phyloP scores from a whole-genome alignment of 208 protist species.

The Lotmaria passim region DNA sequence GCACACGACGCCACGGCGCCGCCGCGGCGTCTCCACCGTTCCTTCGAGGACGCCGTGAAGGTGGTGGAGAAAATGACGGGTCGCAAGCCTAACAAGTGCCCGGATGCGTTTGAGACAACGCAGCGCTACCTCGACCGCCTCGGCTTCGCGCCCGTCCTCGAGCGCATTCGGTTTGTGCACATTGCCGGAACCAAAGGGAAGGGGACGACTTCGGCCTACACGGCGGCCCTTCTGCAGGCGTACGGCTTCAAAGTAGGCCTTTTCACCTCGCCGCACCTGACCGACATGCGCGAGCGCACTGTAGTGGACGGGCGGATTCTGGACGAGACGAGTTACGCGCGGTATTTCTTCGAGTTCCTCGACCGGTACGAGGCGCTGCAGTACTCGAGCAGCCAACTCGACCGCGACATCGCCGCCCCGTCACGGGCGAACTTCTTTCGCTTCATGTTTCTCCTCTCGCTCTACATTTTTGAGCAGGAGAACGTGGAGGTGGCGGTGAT shows the following conservation, averaged over 20 bases:
- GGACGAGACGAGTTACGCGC: conserved; percentile 61
- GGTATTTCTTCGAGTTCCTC: conserved; percentile 82
- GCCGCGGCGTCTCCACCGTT: conserved; percentile 35
- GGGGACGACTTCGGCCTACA: conserved; percentile 87
- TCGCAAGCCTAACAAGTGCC: conserved; percentile 41
- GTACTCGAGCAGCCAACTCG: conserved; percentile 61
- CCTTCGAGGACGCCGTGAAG: conserved; percentile 68
- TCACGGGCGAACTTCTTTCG: conserved; percentile 77
- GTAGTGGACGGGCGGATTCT: conserved; percentile 80
- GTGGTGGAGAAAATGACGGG: conserved; percentile 57
- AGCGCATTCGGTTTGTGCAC: conserved; percentile 94
- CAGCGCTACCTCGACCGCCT: conserved; percentile 74
- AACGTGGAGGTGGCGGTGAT: conserved; percentile 92
- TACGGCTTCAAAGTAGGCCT: conserved; percentile 89
- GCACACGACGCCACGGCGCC: not conserved
- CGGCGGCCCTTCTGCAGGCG: conserved; percentile 71
- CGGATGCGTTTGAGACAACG: conserved; percentile 92
- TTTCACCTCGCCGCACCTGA: conserved; percentile 92
- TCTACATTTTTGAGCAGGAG: conserved; percentile 80
- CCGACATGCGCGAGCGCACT: conserved; percentile 87
- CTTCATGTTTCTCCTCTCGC: conserved; percentile 86
- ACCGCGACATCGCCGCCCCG: conserved; percentile 47
- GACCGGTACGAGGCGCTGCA: conserved; percentile 56
- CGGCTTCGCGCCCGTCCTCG: conserved; percentile 91
- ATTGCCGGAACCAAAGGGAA: conserved; percentile 95